Conservation (phyloP, 2,329 filamentous ascomycete genomes). For the Exophiala calicioides region DNA sequence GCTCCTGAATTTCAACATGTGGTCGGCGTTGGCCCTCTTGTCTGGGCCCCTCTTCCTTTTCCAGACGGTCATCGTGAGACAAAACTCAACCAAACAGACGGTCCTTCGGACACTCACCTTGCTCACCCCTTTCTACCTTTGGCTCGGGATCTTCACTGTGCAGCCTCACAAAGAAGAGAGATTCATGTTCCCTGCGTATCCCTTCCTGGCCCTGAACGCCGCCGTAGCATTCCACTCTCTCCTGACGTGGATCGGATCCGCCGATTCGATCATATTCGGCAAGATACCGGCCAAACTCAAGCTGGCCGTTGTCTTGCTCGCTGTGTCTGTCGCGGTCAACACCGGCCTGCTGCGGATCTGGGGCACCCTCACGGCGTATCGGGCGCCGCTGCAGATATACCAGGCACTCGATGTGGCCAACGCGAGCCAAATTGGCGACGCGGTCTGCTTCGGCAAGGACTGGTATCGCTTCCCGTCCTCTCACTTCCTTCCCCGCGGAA, state of each 20-base stretch:
- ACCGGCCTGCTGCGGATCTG: constrained; percentile 71
- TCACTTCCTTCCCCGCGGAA: constrained; percentile 80
- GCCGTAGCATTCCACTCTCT: constrained; percentile 81
- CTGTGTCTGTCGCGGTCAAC: constrained; percentile 63
- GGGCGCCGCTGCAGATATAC: constrained; percentile 71
- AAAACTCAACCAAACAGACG: constrained; percentile 62
- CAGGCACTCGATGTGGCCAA: constrained; percentile 49
- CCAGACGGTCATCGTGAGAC: constrained; percentile 67
- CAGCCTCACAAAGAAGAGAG: constrained; percentile 98
- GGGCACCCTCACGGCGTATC: constrained; percentile 79
- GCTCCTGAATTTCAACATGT: constrained; percentile 90
- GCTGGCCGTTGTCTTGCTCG: constrained; percentile 45
- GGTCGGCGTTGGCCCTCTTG: constrained; percentile 78
- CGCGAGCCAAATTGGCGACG: constrained; percentile 62
- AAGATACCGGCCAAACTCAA: constrained; percentile 76
- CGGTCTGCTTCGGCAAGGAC: constrained; percentile 89
- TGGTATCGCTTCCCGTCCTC: constrained; percentile 98
- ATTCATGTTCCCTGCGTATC: constrained; percentile 98
- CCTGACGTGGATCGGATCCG: constrained; percentile 71
- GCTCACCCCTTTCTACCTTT: constrained; percentile 85
- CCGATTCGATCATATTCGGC: constrained; percentile 67
- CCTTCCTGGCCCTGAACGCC: constrained; percentile 84
- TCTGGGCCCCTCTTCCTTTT: constrained; percentile 73
- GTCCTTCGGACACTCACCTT: constrained; percentile 76
- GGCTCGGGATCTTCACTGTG: constrained; percentile 85